A percentile compares a stretch with the other conserved stretches of the same genome.
These are phyloP conservation scores for Tulasnella sp. DNA, from an alignment of 768 basidiomycete species.

Conservation along the genomic window DNA sequence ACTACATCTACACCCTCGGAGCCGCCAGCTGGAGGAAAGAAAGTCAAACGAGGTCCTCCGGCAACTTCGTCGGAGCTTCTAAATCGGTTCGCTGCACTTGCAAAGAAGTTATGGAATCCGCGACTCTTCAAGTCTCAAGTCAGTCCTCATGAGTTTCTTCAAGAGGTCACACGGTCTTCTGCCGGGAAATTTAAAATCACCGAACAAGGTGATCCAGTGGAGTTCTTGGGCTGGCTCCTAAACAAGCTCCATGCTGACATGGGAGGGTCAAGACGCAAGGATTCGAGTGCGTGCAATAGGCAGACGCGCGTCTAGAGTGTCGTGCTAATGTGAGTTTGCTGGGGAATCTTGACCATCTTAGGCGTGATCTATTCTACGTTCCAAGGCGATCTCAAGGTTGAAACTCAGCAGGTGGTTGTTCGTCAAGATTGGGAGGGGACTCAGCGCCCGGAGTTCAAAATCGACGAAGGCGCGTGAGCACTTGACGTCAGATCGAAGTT, in stretches of 20 bases:
- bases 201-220: slow-evolving; percentile 93
- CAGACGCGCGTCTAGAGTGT: neutral
- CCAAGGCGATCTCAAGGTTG: slow-evolving; percentile 90
- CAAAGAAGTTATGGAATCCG: slow-evolving; percentile 97
- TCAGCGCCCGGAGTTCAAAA: slow-evolving; percentile 89
- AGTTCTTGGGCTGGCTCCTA: slow-evolving; percentile 93
- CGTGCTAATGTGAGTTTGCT: slow-evolving; percentile 28
- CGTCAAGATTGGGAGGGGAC: slow-evolving; percentile 74
- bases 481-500: slow-evolving; percentile 14
- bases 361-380: slow-evolving; percentile 92
- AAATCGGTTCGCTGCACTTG: slow-evolving; percentile 81
- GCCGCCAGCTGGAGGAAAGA: neutral
- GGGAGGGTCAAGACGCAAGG: slow-evolving; percentile 90
- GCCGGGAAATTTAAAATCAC: slow-evolving; percentile 90
- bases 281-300: slow-evolving; percentile 69
- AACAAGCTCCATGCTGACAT: slow-evolving; percentile 92
- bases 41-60: neutral
- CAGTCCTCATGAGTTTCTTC: slow-evolving; percentile 97
- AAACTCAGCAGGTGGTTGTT: slow-evolving; percentile 90
- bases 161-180: slow-evolving; percentile 91
- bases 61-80: slow-evolving; percentile 67
- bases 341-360: slow-evolving; percentile 45
- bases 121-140: slow-evolving; percentile 97
- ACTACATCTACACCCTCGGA: slow-evolving; percentile 56
- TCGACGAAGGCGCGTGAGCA: slow-evolving; percentile 75